phyloP scores from a whole-genome alignment of 1,284 basidiomycete genomes.

The Porogramme epimiltina region DNA sequence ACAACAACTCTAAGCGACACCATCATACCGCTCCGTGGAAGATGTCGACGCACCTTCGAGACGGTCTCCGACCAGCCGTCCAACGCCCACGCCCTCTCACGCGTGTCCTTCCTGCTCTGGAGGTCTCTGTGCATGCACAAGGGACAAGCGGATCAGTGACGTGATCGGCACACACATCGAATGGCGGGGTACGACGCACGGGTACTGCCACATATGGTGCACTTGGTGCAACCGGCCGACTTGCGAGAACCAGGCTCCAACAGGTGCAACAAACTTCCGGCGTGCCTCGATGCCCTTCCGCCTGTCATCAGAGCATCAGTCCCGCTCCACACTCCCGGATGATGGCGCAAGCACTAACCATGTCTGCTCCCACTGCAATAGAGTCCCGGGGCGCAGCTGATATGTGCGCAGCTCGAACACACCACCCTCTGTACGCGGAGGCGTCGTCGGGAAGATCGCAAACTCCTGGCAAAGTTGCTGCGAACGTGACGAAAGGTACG shows the following conservation, averaged over 20 bases:
- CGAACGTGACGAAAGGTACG: slow-evolving; percentile 70
- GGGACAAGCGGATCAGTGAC: slow-evolving; percentile 12
- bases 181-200: slow-evolving; percentile 47
- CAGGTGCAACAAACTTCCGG: slow-evolving; percentile 79
- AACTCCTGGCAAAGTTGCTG: slow-evolving; percentile 90
- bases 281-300: slow-evolving; percentile 87
- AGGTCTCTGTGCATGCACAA: slow-evolving; percentile 56
- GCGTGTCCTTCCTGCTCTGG: slow-evolving; percentile 76
- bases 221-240: slow-evolving; percentile 88
- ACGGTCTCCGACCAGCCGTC: slow-evolving; percentile 96
- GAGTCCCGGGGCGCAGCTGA: slow-evolving; percentile 78
- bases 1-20: slow-evolving; percentile 1
- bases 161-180: slow-evolving; percentile 23
- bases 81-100: slow-evolving; percentile 89
- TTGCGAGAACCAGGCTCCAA: slow-evolving; percentile 95
- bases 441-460: slow-evolving; percentile 88
- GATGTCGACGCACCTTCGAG: slow-evolving; percentile 63
- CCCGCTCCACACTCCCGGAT: neutral
- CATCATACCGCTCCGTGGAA: neutral
- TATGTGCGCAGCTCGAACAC: slow-evolving; percentile 92
- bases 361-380: slow-evolving; percentile 91
- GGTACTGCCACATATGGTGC: slow-evolving; percentile 94
- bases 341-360: slow-evolving; percentile 56
- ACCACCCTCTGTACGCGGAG: slow-evolving; percentile 83
- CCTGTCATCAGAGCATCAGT: slow-evolving; percentile 42